A percentile compares a stretch with the other conserved stretches of the same genome.
These are phyloP conservation scores for Neurospora sp. DNA, from an alignment of 495 filamentous ascomycete genomes.

Conservation along the genomic window DNA sequence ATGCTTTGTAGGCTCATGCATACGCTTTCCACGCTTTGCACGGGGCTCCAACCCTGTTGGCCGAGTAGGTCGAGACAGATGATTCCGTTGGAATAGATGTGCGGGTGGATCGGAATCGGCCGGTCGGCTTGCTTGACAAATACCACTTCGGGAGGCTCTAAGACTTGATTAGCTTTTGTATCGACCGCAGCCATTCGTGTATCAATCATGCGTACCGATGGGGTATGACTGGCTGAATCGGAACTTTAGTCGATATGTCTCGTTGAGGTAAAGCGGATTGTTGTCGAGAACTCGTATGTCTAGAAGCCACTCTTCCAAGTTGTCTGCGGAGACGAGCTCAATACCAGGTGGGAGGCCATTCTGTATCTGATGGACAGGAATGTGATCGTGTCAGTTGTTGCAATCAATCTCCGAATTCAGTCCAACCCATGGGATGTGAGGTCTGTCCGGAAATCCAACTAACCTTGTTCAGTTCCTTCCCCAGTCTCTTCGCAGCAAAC, in stretches of 20 bases:
- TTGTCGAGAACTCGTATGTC: slow-evolving; percentile 85
- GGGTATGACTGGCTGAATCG: slow-evolving; percentile 76
- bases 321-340: slow-evolving; percentile 63
- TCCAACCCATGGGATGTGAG: background rate
- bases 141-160: slow-evolving; percentile 87
- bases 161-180: slow-evolving; percentile 8
- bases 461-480: slow-evolving; percentile 45
- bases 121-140: slow-evolving; percentile 60
- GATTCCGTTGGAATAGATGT: slow-evolving; percentile 96
- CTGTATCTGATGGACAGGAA: slow-evolving; percentile 33
- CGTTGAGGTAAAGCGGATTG: slow-evolving; percentile 77
- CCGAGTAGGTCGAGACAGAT: slow-evolving; percentile 95
- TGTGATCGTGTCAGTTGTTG: slow-evolving; percentile 7
- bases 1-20: slow-evolving; percentile 98
- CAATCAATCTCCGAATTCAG: background rate
- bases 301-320: slow-evolving; percentile 83
- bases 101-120: slow-evolving; percentile 88
- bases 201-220: slow-evolving; percentile 53
- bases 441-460: background rate
- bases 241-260: slow-evolving; percentile 82
- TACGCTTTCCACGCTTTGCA: slow-evolving; percentile 93
- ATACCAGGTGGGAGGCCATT: slow-evolving; percentile 60
- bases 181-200: background rate
- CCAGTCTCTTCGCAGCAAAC: slow-evolving; percentile 39
- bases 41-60: slow-evolving; percentile 79